A percentile compares a stretch with the other conserved stretches of the same genome.
Evolutionary conservation across 345 rosid species (phyloP).

Genomic region (Cardamine resedifolia): DNA sequence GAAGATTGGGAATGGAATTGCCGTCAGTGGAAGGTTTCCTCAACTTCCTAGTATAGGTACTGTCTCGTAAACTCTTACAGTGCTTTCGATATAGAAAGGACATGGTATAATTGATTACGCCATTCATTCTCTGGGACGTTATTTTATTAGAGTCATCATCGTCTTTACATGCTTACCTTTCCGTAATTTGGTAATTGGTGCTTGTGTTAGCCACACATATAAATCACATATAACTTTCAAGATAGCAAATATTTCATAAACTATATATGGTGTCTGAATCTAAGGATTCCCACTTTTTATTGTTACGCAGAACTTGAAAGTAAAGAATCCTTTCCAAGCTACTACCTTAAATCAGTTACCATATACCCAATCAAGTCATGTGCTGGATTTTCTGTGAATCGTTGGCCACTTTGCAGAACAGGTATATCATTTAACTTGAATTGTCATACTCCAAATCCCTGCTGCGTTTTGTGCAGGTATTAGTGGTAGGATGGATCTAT

Average conservation of each 20-base stretch:
- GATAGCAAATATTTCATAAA: constrained; percentile 5
- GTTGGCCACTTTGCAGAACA: constrained; percentile 84
- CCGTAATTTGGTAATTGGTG: constrained; percentile 10
- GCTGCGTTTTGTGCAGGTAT: neutral
- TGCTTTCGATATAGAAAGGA: neutral
- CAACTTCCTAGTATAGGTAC: constrained; percentile 46
- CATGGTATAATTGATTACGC: neutral
- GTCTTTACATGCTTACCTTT: constrained; percentile 7
- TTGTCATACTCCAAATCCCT: neutral
- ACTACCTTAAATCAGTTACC: constrained; percentile 59
- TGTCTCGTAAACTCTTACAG: neutral
- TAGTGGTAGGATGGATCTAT: constrained; percentile 5
- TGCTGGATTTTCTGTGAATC: constrained; percentile 69
- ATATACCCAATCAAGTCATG: constrained; percentile 94
- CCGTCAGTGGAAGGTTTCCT: constrained; percentile 36
- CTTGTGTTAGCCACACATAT: constrained; percentile 10
- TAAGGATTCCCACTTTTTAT: constrained; percentile 12
- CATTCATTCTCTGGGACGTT: neutral
- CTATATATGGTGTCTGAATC: constrained; percentile 20
- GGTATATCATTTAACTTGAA: constrained; percentile 48
- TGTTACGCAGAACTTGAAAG: constrained; percentile 49
- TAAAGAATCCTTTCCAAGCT: constrained; percentile 30
- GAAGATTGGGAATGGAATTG: constrained; percentile 39
- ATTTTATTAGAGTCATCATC: neutral
- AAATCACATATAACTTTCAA: neutral